These are phyloP conservation scores for Hanseniaspora mollemarum DNA, from an alignment of 805 yeast species.

Conservation along the genomic window DNA sequence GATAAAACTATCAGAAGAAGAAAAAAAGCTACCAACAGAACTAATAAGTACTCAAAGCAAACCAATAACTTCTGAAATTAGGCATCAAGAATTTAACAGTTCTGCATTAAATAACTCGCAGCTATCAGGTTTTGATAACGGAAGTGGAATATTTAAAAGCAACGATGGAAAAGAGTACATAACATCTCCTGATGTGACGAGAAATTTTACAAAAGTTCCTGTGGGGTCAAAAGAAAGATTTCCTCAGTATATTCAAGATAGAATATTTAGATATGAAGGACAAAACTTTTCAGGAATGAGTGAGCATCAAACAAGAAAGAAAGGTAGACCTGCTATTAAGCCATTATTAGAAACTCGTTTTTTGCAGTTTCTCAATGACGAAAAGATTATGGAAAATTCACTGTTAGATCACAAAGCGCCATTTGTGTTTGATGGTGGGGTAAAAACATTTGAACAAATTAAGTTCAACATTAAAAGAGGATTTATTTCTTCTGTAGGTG, in stretches of 20 bases:
- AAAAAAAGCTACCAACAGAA: no score
- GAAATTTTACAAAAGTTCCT: constrained; percentile 9
- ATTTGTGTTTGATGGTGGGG: constrained; percentile 44
- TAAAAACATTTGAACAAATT: constrained; percentile 45
- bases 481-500: not conserved
- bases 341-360: constrained; percentile 86
- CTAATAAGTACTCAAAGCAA: no score
- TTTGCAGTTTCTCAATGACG: constrained; percentile 60
- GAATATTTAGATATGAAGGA: constrained; percentile 12
- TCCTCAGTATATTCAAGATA: not conserved
- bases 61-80: no score
- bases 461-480: constrained; percentile 47
- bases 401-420: constrained; percentile 10
- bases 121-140: constrained; percentile 9
- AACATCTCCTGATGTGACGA: constrained; percentile 8
- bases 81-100: no score
- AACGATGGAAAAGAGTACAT: constrained; percentile 3
- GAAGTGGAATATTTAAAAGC: constrained; percentile 3
- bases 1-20: no score
- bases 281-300: constrained; percentile 16
- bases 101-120: no score
- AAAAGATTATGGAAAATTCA: not conserved
- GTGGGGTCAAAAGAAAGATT: constrained; percentile 5
- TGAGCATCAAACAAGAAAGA: constrained; percentile 33
- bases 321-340: constrained; percentile 88